Conservation (phyloP, 345 rosid species). For the Populus alba region DNA sequence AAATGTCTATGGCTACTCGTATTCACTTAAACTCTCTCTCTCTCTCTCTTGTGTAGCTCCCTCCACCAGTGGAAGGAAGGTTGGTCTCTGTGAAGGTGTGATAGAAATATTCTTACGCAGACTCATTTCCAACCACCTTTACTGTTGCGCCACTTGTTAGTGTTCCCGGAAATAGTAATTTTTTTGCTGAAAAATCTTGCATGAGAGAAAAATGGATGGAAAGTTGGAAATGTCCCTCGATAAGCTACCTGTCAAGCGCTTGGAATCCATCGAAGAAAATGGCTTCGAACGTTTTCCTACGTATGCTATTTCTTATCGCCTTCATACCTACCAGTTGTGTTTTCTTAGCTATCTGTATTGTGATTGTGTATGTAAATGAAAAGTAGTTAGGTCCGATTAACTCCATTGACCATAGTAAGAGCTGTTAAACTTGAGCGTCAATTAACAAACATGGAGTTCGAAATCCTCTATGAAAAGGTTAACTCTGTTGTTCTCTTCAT, state of each 20-base stretch:
- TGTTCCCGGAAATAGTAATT: no score
- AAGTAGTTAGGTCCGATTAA: neutral
- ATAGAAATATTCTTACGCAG: no score
- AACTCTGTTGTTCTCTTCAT: neutral
- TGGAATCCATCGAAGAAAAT: conserved; percentile 74
- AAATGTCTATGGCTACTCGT: no score
- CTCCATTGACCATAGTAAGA: neutral
- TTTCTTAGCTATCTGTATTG: neutral
- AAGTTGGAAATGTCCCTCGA: conserved; percentile 69
- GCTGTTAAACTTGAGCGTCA: neutral
- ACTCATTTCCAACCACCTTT: no score
- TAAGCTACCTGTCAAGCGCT: conserved; percentile 76
- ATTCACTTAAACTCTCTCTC: no score
- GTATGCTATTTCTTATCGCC: conserved; percentile 33
- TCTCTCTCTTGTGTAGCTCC: no score
- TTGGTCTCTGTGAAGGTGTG: no score
- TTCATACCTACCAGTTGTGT: neutral
- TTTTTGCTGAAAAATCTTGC: conserved; percentile 13
- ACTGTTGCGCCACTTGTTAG: no score
- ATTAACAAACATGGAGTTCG: neutral
- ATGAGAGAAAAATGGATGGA: conserved; percentile 46
- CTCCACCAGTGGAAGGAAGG: no score
- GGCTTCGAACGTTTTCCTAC: conserved; percentile 77
- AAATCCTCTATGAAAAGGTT: no score
- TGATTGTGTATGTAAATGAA: neutral